phyloP scores from a whole-genome alignment of 495 filamentous ascomycete genomes.

The Astrothelium subdiscretum region DNA sequence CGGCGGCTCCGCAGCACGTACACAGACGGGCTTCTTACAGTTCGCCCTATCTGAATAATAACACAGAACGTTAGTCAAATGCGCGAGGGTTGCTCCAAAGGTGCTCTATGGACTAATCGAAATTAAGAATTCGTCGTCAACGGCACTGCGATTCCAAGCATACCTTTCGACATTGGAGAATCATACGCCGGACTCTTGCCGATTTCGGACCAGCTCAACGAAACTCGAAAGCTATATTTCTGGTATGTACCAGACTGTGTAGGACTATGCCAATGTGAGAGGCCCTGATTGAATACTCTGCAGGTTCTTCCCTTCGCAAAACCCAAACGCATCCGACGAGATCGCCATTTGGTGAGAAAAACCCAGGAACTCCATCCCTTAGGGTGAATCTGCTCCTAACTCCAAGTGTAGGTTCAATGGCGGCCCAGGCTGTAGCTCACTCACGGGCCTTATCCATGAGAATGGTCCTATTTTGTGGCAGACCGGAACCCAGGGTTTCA shows the following conservation, averaged over 20 bases:
- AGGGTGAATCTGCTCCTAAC: background rate
- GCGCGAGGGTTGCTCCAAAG: no score
- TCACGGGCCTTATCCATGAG: constrained; percentile 61
- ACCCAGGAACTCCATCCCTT: constrained; percentile 35
- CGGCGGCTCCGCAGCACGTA: background rate
- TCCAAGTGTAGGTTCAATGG: constrained; percentile 15
- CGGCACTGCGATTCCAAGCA: constrained; percentile 55
- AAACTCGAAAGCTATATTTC: constrained; percentile 52
- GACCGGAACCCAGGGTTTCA: constrained; percentile 50
- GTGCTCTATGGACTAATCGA: background rate
- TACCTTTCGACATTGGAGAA: constrained; percentile 66
- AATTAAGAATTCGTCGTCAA: constrained; percentile 49
- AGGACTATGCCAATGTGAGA: background rate
- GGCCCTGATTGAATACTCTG: background rate
- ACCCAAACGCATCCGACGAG: constrained; percentile 45
- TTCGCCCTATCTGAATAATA: background rate
- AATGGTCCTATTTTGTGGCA: constrained; percentile 72
- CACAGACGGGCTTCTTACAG: background rate
- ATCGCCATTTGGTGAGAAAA: constrained; percentile 67
- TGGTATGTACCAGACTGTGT: constrained; percentile 32
- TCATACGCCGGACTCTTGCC: constrained; percentile 62
- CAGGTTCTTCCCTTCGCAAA: constrained; percentile 51
- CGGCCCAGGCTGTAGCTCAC: constrained; percentile 50
- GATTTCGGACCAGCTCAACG: constrained; percentile 43
- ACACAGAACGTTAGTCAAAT: background rate